phyloP scores from a whole-genome alignment of 2,329 filamentous ascomycete species.

The Colletotrichum paranaense region DNA sequence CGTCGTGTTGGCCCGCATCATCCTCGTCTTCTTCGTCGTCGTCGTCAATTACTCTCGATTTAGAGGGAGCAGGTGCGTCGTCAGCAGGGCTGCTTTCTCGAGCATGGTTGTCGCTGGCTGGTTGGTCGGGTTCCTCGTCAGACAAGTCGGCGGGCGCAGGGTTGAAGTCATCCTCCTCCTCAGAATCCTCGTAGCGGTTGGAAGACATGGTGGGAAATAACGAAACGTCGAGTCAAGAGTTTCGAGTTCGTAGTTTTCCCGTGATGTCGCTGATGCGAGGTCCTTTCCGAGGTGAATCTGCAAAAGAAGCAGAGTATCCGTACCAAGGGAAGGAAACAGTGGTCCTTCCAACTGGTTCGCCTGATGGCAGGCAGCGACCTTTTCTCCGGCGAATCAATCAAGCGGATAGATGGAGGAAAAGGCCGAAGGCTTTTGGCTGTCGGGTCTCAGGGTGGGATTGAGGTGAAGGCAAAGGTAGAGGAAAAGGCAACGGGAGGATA shows the following conservation, averaged over 20 bases:
- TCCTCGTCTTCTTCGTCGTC: constrained; percentile 56
- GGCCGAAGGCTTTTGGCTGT: not conserved
- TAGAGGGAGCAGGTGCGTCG: constrained; percentile 46
- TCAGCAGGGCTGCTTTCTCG: constrained; percentile 51
- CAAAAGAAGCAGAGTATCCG: not conserved
- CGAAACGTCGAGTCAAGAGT: not conserved
- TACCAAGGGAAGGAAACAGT: not conserved
- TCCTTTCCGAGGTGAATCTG: not conserved
- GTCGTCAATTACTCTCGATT: constrained; percentile 42
- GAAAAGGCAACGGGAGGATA: not conserved
- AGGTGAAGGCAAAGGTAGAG: not conserved
- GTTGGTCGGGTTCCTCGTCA: constrained; percentile 71
- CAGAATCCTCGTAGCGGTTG: constrained; percentile 69
- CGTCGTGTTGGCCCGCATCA: constrained; percentile 47
- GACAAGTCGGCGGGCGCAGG: constrained; percentile 80
- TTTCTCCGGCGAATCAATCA: not conserved
- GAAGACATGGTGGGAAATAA: constrained; percentile 55
- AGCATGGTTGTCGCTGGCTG: constrained; percentile 51
- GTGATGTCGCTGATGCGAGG: not conserved
- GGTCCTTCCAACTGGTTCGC: not conserved
- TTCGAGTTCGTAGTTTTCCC: not conserved
- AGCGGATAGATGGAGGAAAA: not conserved
- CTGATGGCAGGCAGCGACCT: not conserved
- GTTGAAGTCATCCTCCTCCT: constrained; percentile 92
- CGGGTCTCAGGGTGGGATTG: not conserved